Conservation (phyloP, 208 protist genomes). For the Acanthamoeba healyi region DNA sequence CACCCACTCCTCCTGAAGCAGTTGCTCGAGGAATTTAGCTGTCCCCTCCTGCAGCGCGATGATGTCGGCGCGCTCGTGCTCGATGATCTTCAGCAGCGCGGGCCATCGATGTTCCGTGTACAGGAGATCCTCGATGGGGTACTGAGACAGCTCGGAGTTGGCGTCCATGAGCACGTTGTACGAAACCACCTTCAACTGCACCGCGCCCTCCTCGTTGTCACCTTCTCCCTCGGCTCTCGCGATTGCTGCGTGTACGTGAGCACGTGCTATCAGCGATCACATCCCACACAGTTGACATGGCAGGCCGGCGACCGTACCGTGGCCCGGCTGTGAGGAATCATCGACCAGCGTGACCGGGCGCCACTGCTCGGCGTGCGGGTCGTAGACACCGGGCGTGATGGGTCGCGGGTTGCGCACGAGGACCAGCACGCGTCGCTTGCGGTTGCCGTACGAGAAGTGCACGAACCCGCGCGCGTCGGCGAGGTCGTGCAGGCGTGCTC, state of each 20-base stretch:
- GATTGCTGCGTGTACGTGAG: not conserved
- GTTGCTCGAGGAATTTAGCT: not conserved
- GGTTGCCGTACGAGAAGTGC: conserved; percentile 52
- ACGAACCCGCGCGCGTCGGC: conserved; percentile 23
- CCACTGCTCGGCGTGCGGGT: not conserved
- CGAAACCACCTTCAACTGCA: conserved; percentile 10
- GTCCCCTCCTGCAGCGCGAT: conserved; percentile 55
- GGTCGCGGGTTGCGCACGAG: conserved; percentile 13
- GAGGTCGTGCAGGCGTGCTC: conserved; percentile 24
- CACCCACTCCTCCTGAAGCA: conserved; percentile 21
- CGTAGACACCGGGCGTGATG: not conserved
- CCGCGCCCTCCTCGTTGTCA: not conserved
- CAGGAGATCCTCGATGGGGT: not conserved
- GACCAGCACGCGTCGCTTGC: not conserved
- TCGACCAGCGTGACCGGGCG: not conserved
- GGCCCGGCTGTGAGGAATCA: no score
- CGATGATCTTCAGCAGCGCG: not conserved
- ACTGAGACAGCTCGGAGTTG: not conserved
- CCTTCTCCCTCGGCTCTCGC: not conserved
- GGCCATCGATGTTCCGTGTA: conserved; percentile 33
- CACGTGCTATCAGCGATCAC: not conserved
- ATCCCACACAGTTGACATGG: not conserved
- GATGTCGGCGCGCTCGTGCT: not conserved
- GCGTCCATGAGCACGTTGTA: conserved; percentile 65
- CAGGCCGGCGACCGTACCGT: not conserved